Base-by-base conservation (phyloP, 2,329 filamentous ascomycete genomes). In the Coccinonectria pachysandricola region DNA sequence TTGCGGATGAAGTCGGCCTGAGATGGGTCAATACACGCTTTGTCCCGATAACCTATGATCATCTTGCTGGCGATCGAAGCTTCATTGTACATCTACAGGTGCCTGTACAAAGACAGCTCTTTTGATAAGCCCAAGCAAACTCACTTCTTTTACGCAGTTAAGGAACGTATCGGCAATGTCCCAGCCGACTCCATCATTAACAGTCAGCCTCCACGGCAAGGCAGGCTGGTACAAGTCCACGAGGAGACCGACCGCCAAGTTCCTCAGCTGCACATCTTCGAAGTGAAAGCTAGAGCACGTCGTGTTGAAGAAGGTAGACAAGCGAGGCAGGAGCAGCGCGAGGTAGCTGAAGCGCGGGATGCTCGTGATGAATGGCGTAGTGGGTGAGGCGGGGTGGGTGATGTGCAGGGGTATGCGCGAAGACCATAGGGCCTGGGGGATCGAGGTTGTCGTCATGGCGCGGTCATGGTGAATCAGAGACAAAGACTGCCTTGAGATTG, bases 1-100 rank as follows among this genome's bases (percentile, higher is more conserved):
- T 91, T 88, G 26, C 87, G 74, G 26, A 93, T 64, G 42, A 86
- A 93, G 54, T 94, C 86, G 15, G 87, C 86, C 65, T 74, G 30
- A 26, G n/a, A n/a, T n/a, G n/a, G n/a, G n/a, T n/a, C n/a, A n/a
- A n/a, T n/a, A n/a, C n/a, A n/a, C n/a, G n/a, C n/a, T n/a, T n/a
- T n/a, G n/a, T n/a, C n/a, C n/a, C n/a, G n/a, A n/a, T n/a, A n/a
- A n/a, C n/a, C n/a, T n/a, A n/a, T n/a, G n/a, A 14, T 10, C 12
- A 6, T 23, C 3, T 9, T 10, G 7, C 27, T 21, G n/a, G n/a
- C n/a, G n/a, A n/a, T 10, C n/a, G n/a, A 11, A 19, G 23, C 22
- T 26, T 12, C 3, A 23, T 12, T 12, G 19, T 9, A 7, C 14
- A 7, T 1, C 7, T 23, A 9, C 7, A 3, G 19, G 18, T 15